These are phyloP conservation scores for Pseudonitzschia multistriata DNA, from an alignment of 108 stramenopile genomes.

Conservation along the genomic window DNA sequence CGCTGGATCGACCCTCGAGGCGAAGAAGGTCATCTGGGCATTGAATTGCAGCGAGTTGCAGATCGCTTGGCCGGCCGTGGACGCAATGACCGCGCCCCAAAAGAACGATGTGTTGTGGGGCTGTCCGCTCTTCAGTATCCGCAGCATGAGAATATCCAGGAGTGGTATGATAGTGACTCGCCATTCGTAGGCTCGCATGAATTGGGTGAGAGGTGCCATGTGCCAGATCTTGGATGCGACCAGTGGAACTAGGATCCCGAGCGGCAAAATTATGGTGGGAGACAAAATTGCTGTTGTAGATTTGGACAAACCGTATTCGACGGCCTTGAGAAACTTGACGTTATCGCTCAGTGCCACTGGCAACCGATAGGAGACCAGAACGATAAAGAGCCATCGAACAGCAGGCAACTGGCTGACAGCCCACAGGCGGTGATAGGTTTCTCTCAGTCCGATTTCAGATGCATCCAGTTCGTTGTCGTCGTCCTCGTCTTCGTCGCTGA, in stretches of 20 bases:
- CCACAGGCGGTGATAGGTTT: constrained; percentile 86
- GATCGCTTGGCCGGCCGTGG: constrained; percentile 88
- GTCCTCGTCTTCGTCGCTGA: constrained; percentile 54
- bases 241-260: constrained; percentile 82
- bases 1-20: constrained; percentile 91
- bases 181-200: constrained; percentile 77
- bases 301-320: constrained; percentile 81
- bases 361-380: constrained; percentile 88
- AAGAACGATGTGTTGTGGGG: constrained; percentile 41
- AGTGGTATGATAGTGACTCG: constrained; percentile 81
- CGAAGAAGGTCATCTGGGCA: constrained; percentile 98
- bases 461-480: constrained; percentile 87
- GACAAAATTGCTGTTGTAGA: constrained; percentile 83
- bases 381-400: constrained; percentile 76
- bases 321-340: constrained; percentile 88
- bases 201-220: constrained; percentile 71
- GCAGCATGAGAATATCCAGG: constrained; percentile 74
- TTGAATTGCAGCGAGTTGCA: constrained; percentile 92
- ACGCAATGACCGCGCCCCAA: constrained; percentile 68
- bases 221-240: constrained; percentile 80
- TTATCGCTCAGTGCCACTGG: constrained; percentile 85
- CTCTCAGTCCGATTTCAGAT: constrained; percentile 71
- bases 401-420: constrained; percentile 83
- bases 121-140: constrained; percentile 33
- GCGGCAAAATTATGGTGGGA: constrained; percentile 81